Conservation (phyloP, 2,329 filamentous ascomycete species). For the Colletotrichum destructivum region DNA sequence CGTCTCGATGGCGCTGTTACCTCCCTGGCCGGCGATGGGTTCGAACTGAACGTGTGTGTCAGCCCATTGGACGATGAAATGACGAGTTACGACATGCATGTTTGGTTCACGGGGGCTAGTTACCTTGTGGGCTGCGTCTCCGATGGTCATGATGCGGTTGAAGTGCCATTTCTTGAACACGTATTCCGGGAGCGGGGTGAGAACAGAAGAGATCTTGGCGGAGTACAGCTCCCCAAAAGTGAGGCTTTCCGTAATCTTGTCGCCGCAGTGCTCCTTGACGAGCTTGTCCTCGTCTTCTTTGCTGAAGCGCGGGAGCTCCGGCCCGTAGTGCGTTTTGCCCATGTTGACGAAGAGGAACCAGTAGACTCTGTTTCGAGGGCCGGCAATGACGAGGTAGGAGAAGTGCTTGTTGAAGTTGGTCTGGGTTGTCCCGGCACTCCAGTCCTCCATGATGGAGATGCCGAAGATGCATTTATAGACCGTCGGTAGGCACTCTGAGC, state of each 20-base stretch:
- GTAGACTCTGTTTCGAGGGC: slow-evolving; percentile 50
- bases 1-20: slow-evolving; percentile 48
- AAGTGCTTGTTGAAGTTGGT: slow-evolving; percentile 45
- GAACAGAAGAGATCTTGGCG: slow-evolving; percentile 46
- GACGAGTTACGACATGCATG: background rate
- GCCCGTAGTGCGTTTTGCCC: slow-evolving; percentile 9
- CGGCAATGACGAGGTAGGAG: slow-evolving; percentile 49
- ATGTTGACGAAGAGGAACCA: slow-evolving; percentile 53
- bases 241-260: slow-evolving; percentile 45
- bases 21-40: slow-evolving; percentile 48
- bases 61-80: background rate
- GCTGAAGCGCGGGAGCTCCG: slow-evolving; percentile 49
- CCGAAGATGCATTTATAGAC: slow-evolving; percentile 56
- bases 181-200: slow-evolving; percentile 53
- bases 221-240: slow-evolving; percentile 52
- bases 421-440: slow-evolving; percentile 42
- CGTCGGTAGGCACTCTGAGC: slow-evolving; percentile 17
- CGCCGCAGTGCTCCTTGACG: slow-evolving; percentile 45
- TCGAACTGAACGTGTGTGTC: slow-evolving; percentile 42
- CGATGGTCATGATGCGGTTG: slow-evolving; percentile 49
- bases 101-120: background rate
- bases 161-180: slow-evolving; percentile 54
- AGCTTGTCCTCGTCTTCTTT: slow-evolving; percentile 51
- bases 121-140: slow-evolving; percentile 54
- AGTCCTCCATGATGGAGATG: slow-evolving; percentile 50